Evolutionary conservation across 1,284 basidiomycete species (phyloP).

Genomic region (Cryptococcus floricola): DNA sequence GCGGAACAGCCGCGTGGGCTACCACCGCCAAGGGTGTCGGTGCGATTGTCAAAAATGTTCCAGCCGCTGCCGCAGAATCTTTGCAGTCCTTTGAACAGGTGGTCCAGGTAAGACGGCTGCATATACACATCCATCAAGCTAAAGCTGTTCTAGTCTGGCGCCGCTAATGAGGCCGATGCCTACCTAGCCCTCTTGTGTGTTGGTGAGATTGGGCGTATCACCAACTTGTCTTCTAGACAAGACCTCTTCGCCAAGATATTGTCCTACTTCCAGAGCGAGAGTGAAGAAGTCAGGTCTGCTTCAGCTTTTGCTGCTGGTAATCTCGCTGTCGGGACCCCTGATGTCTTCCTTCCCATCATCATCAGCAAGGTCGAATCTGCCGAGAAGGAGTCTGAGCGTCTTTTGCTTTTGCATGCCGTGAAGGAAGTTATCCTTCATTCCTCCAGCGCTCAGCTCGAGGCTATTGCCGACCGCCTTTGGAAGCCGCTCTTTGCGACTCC

Average conservation of each 20-base stretch:
- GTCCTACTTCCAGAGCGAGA: conserved; percentile 66
- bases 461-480: conserved; percentile 85
- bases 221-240: conserved; percentile 73
- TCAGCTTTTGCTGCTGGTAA: conserved; percentile 94
- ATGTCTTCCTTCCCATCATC: conserved; percentile 78
- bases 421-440: conserved; percentile 94
- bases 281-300: conserved; percentile 79
- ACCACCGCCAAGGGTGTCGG: conserved; percentile 83
- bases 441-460: conserved; percentile 72
- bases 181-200: conserved; percentile 81
- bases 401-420: conserved; percentile 82
- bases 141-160: too few relatives aligned
- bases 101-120: conserved; percentile 58
- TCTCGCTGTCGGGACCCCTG: conserved; percentile 85
- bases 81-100: conserved; percentile 75
- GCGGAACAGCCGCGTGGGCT: conserved; percentile 47
- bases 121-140: too few relatives aligned
- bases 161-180: conserved; percentile 60
- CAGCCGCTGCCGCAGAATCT: conserved; percentile 67
- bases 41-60: conserved; percentile 67
- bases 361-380: conserved; percentile 71
- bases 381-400: conserved; percentile 63
- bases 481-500: conserved; percentile 74
- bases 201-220: conserved; percentile 84
- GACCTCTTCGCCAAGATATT: conserved; percentile 72